Conservation (phyloP, 139 green algal species). For the Diplosphaera chodatii region DNA sequence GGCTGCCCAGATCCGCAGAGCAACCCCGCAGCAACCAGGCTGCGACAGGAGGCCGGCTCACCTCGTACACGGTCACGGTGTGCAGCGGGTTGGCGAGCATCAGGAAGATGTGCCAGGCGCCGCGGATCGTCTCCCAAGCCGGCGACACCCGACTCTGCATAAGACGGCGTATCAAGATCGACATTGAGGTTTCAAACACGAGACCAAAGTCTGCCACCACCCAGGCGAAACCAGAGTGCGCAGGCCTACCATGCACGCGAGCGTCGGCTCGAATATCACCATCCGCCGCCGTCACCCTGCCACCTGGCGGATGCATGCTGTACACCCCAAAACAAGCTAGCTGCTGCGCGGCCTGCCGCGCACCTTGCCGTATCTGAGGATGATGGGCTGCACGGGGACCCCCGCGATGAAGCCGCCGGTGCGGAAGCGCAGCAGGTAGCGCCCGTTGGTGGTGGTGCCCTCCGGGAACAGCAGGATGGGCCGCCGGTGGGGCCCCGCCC, state of each 20-base stretch:
- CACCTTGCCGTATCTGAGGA: conserved; percentile 64
- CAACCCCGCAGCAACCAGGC: too few relatives aligned
- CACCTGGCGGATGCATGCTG: too few relatives aligned
- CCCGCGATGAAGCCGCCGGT: conserved; percentile 86
- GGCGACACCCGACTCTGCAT: conserved; percentile 51
- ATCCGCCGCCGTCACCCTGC: too few relatives aligned
- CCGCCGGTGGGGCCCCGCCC: conserved; percentile 11
- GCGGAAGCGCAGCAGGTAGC: conserved; percentile 83
- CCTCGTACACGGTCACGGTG: conserved; percentile 45
- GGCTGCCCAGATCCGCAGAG: too few relatives aligned
- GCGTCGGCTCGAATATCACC: too few relatives aligned
- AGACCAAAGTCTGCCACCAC: too few relatives aligned
- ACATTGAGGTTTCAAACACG: too few relatives aligned
- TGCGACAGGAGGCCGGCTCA: conserved; percentile 4
- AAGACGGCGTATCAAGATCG: too few relatives aligned
- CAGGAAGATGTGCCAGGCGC: conserved; percentile 64
- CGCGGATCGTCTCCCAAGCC: conserved; percentile 74
- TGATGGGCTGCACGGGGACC: conserved; percentile 69
- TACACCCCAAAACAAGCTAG: too few relatives aligned
- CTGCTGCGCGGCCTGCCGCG: too few relatives aligned
- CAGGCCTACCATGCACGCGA: too few relatives aligned
- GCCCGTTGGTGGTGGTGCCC: conserved; percentile 90
- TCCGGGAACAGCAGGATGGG: conserved; percentile 65
- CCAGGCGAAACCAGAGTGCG: too few relatives aligned
- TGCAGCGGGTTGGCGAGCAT: conserved; percentile 52